Conservation (phyloP, 1,284 basidiomycete genomes). For the Taiwanofungus camphoratus region DNA sequence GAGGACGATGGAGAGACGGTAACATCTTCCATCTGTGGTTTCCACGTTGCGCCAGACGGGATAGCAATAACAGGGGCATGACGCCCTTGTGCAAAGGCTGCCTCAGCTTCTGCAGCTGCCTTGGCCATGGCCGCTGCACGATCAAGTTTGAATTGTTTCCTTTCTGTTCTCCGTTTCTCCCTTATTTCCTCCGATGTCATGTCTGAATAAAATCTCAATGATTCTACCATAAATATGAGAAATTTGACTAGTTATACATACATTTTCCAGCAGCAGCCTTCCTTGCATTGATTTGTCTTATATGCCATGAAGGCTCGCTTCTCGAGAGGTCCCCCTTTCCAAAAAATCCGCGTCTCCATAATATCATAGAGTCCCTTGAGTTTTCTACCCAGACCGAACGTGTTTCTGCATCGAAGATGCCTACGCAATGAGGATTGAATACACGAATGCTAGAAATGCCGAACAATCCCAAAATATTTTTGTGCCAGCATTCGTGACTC, state of each 20-base stretch:
- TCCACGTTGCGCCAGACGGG: constrained; percentile 76
- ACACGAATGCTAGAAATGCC: constrained; percentile 44
- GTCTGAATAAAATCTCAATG: constrained; percentile 31
- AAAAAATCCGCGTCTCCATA: constrained; percentile 94
- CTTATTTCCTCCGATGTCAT: constrained; percentile 86
- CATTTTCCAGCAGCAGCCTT: constrained; percentile 50
- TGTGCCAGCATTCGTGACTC: no score
- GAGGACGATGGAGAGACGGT: constrained; percentile 10
- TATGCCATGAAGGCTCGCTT: constrained; percentile 92
- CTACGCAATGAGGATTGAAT: constrained; percentile 60
- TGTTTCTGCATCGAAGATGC: constrained; percentile 67
- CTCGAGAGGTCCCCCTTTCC: constrained; percentile 93
- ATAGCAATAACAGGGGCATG: constrained; percentile 40
- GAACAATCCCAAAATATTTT: constrained; percentile 46
- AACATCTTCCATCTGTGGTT: constrained; percentile 31
- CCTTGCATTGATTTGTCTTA: constrained; percentile 64
- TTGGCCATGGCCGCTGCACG: constrained; percentile 75
- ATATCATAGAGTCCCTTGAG: constrained; percentile 51
- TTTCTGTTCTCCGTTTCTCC: constrained; percentile 76
- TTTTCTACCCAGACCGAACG: constrained; percentile 78
- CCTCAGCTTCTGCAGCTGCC: constrained; percentile 70
- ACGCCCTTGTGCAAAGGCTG: constrained; percentile 63
- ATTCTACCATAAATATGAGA: neutral
- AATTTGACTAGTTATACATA: constrained; percentile 25
- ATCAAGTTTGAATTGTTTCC: constrained; percentile 88